Percentiles rank a stretch among this genome's conserved stretches.
Evolutionary conservation across 768 basidiomycete genomes (phyloP).

Genomic region (Mycena olivaceomarginata): DNA sequence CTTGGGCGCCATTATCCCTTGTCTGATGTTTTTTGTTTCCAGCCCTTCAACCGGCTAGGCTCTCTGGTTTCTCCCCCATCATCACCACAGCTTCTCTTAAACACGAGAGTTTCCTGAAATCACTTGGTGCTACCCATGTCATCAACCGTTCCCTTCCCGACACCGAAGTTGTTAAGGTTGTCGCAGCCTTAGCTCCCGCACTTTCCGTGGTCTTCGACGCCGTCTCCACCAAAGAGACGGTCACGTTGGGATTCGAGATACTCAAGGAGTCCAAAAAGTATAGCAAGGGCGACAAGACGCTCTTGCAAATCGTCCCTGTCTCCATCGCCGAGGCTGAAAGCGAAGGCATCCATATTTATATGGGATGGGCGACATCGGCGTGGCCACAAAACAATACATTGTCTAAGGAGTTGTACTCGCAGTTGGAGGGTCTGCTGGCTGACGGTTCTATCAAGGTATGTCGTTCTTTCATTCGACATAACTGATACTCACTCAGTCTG

Average conservation of each 20-base stretch:
- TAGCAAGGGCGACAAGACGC: slow-evolving; percentile 23
- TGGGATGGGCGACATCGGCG: slow-evolving; percentile 26
- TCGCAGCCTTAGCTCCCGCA: slow-evolving; percentile 11
- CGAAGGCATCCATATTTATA: slow-evolving; percentile 21
- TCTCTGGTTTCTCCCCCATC: slow-evolving; percentile 60
- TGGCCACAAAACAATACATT: slow-evolving; percentile 31
- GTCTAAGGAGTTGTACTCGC: slow-evolving; percentile 24
- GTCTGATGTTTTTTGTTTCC: slow-evolving; percentile 21
- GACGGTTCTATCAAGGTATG: slow-evolving; percentile 33
- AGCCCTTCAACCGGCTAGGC: slow-evolving; percentile 58
- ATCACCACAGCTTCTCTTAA: slow-evolving; percentile 62
- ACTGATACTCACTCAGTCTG: slow-evolving; percentile 4
- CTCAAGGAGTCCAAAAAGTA: slow-evolving; percentile 26
- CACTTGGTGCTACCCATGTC: slow-evolving; percentile 61
- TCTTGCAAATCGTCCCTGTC: slow-evolving; percentile 25
- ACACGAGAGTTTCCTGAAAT: slow-evolving; percentile 54
- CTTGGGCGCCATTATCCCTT: not conserved
- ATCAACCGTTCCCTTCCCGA: slow-evolving; percentile 52
- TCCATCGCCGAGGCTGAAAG: slow-evolving; percentile 14
- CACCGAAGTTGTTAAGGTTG: slow-evolving; percentile 22
- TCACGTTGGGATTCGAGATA: slow-evolving; percentile 16
- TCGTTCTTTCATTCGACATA: not conserved
- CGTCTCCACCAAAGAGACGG: slow-evolving; percentile 11
- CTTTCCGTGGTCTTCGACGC: slow-evolving; percentile 30
- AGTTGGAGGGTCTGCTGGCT: slow-evolving; percentile 25